phyloP scores from a whole-genome alignment of 75 land plant species.

The Ceratopteris richardii region DNA sequence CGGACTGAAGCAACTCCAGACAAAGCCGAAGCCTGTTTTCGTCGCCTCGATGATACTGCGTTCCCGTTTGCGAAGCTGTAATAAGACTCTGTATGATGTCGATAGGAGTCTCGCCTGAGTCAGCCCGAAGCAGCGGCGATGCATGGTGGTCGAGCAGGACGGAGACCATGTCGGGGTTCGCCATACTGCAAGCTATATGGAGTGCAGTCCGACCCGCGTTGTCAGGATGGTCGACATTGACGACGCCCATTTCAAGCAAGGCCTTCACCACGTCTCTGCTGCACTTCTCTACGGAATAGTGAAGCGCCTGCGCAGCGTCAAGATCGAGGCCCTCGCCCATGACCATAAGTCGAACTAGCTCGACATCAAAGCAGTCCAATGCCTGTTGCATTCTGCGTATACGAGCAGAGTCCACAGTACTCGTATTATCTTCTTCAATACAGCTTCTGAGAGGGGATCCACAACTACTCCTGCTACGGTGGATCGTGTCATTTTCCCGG shows the following conservation, averaged over 20 bases:
- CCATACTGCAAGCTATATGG: conserved; percentile 82
- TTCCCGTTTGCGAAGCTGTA: conserved; percentile 52
- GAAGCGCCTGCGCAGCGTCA: conserved; percentile 79
- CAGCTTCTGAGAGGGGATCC: too few relatives aligned
- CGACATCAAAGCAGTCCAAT: conserved; percentile 93
- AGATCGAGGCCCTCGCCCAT: conserved; percentile 96
- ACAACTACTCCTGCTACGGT: too few relatives aligned
- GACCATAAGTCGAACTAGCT: conserved; percentile 95
- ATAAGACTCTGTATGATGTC: conserved; percentile 66
- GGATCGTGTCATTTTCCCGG: too few relatives aligned
- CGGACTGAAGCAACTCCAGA: conserved; percentile 87
- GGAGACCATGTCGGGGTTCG: conserved; percentile 86
- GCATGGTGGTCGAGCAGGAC: conserved; percentile 92
- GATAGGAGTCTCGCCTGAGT: conserved; percentile 66
- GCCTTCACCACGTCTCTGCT: conserved; percentile 92
- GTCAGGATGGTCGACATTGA: conserved; percentile 75
- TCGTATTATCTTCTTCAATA: too few relatives aligned
- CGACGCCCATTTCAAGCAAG: conserved; percentile 85
- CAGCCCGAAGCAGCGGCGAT: conserved; percentile 65
- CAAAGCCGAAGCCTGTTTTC: conserved; percentile 85
- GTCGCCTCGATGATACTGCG: conserved; percentile 42
- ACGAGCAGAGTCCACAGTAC: too few relatives aligned
- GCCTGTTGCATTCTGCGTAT: conserved; percentile 67
- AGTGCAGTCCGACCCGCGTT: conserved; percentile 72
- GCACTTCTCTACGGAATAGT: conserved; percentile 81